Base-by-base conservation (phyloP, 2,329 filamentous ascomycete species). In the Rutstroemia sp. region DNA sequence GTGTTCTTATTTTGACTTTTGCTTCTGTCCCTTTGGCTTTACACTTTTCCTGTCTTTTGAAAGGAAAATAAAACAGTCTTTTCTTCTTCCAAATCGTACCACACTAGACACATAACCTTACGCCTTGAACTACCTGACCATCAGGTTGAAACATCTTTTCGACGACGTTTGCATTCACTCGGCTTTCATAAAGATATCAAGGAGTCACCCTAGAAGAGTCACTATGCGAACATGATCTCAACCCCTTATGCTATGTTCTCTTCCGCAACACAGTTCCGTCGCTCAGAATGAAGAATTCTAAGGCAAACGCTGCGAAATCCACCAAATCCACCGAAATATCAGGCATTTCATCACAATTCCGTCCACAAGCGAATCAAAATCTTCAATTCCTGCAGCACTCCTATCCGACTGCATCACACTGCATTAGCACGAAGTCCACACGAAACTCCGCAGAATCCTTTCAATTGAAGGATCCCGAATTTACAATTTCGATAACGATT, bases 281-380 rank as follows among this genome's bases (percentile, higher is more conserved):
- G 21, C 10, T 21, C 39, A 52, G 21, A 48, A 48, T 34, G 47
- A 19, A 47, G 45, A 27, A 40, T 36, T 40, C 36, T 39, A 38
- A 38, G 30, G 30, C 30, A 34, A 12, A 34, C 30, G 39, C 38
- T 10, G 40, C 19, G 4, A 14, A 27, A 46, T n/a, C 14, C 36
- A 49, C 51, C 14, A 9, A 42, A 19, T 42, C 19, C 6, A 17
- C 19, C 55, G 56, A 50, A 46, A 56, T 44, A 39, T 56, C 56
- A 58, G 56, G 56, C 56, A 51, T 42, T 44, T 40, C 34, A 44
- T 56, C 48, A 56, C 53, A 49, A n/a, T 10, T 25, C 6, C 5
- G 1, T 36, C 52, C 23, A 38, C 54, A 51, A 56, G 54, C 54
- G 54, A 56, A 56, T 56, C 54, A 51, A 47, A 34, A 48, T n/a